Base-by-base conservation (phyloP, 2,329 filamentous ascomycete genomes). In the Aspergillus terreus region DNA sequence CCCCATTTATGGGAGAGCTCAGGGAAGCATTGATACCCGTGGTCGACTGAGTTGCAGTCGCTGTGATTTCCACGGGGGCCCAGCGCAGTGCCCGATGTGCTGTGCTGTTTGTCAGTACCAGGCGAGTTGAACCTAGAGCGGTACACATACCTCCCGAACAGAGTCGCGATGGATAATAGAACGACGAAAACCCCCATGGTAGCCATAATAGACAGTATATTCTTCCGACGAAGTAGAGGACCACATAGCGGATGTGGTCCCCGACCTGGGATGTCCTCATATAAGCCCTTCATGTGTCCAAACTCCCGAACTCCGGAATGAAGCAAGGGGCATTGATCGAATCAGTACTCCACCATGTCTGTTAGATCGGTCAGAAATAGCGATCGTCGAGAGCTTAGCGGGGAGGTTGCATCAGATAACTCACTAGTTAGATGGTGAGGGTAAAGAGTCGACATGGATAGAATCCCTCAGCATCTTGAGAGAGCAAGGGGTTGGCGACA, bases 1-100 rank as follows among this genome's bases (percentile, higher is more conserved):
- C 91, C 92, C 90, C 90, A 95, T 50, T 77, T 80, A 58, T 84
- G 86, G 1, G 84, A 82, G 42, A 86, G 78, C 30, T 79, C 67
- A 4, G 80, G 70, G 44, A 78, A 76, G 69, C 87, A 91, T 56
- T 81, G 79, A 67, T 84, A 88, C 52, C 85, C 85, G 35, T 74
- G 57, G 40, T 78, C 64, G 33, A 80, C 69, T 5, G 75, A 77
- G 63, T 82, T 80, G 70, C 83, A 86, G 11, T 63, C 44, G 9
- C 14, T 32, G 3, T 35, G 35, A 6, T 12, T 17, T 5, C 21
- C 15, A 11, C 30, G 23, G n/a, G n/a, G 11, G 11, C 15, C 15
- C 6, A 33, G 30, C 9, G 51, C 30, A 40, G 43, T 32, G 21
- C 32, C 52, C 19, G 53, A 54, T 14, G 53, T 52, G 33, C 56